Evolutionary conservation across 352 stramenopile genomes (phyloP), one percentile per base, ranked within the genome.

Genomic region (Albugo candida): DNA sequence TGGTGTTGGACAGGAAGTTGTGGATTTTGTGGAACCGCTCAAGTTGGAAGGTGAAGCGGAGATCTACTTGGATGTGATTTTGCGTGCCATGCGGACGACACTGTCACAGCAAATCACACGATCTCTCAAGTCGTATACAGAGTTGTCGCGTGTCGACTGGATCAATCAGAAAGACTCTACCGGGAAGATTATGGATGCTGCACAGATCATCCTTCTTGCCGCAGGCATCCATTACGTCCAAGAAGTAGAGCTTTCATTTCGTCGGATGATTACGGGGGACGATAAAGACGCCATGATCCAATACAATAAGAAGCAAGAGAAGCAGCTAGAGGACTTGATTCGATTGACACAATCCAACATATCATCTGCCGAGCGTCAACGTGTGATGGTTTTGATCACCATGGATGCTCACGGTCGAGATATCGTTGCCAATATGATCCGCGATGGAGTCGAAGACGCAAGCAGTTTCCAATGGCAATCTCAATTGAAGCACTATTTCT

Each of bases 1-100:
- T 27, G 85, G 83, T 44, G 93, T 98, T 2, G 91, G 92, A 11
- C 83, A 92, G 45, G 94, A 98, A 55, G 58, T 81, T 44, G 88
- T 96, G 13, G 73, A 86, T 37, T 98, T 98, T 49, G 75, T 88
- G 43, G 83, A 94, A 27, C 65, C 85, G 0, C 81, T 96, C 8
- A 59, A 87, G 19, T 71, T 98, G 0, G 73, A 97, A 49, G 94
- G 92, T 40, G 96, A 98, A 59, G 91, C 95, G 14, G 94, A 98
- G 56, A 95, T 97, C 53, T 98, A 98, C 64, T 77, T 98, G 45
- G 87, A 97, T 61, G 95, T 83, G 0, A 70, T 97, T 21, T 82
- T 97, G 59, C 69, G 93, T 41, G 83, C 80, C 3, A 95, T 96
- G 82, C 93, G 94, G 45, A 56, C 75, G 37, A 96, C 93, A 6